Evolutionary conservation across 345 rosid genomes (phyloP), one percentile per base, ranked within the genome.

Genomic region (Citrus mangshanensis): DNA sequence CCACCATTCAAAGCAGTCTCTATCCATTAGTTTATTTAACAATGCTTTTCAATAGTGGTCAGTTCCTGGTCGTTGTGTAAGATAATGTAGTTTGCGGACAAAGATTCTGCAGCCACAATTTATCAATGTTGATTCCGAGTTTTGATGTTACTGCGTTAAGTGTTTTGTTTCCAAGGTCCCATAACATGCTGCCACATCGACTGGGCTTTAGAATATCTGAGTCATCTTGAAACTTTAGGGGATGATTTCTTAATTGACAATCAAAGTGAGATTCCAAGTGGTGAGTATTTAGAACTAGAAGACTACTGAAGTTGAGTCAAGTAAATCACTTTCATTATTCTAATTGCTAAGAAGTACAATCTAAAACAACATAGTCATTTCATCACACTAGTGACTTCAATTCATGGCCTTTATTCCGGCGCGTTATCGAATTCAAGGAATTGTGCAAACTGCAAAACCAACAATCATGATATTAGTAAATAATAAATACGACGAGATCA

Each of bases 371-470:
- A 37, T 30, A 76, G 42, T 27, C 32, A 30, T 46, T 46, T n/a
- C 27, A 38, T 7, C 30, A 13, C 27, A 65, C 18, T 27, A 51
- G 56, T 77, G 27, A 63, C 69, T 59, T 54, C 22, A 18, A 18
- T 18, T 4, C 58, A 54, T 5, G 58, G 58, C 58, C 58, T 60
- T 66, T 74, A 37, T 34, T 70, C 25, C 60, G 40, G 60, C 46
- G 35, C 73, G 27, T 51, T 64, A 24, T 34, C 70, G 14, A 10
- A 54, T 21, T 87, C 85, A 87, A 27, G 88, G 84, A 76, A 88
- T 82, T 22, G 91, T 79, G 56, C 86, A 85, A 76, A 77, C 88
- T 84, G 84, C 87, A 83, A 77, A 78, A 66, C 62, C 67, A 76
- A 37, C 51, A 38, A 49, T 68, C 42, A 24, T 21, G 56, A 76